phyloP scores from a whole-genome alignment of 495 filamentous ascomycete genomes.

The Trichoderma gamsii region DNA sequence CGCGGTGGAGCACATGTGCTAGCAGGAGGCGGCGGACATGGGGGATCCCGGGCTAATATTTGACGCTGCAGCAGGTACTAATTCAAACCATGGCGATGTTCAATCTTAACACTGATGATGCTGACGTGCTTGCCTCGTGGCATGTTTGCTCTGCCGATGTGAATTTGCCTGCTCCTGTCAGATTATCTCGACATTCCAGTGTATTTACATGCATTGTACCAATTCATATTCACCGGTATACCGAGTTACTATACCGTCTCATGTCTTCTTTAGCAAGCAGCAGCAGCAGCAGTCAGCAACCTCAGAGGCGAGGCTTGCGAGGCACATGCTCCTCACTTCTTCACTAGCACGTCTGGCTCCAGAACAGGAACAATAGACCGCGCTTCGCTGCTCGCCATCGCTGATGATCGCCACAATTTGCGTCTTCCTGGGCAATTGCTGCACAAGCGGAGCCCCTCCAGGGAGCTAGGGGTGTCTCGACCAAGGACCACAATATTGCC shows the following conservation, averaged over 20 bases:
- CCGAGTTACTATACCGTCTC: too few species aligned
- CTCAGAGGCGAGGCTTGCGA: too few species aligned
- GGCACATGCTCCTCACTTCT: background rate
- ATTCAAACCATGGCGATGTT: background rate
- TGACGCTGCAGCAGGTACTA: background rate
- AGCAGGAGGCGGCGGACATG: background rate
- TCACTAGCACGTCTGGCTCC: background rate
- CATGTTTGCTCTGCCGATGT: background rate
- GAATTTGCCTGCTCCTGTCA: background rate
- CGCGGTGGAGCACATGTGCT: background rate
- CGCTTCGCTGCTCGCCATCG: background rate
- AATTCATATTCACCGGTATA: too few species aligned
- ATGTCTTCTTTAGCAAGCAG: too few species aligned
- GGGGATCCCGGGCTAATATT: background rate
- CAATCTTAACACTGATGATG: background rate
- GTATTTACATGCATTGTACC: background rate
- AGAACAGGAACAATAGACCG: background rate
- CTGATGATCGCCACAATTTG: slow-evolving; percentile 3
- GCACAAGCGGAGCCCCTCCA: background rate
- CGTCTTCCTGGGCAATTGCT: background rate
- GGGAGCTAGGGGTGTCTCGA: background rate
- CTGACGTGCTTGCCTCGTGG: background rate
- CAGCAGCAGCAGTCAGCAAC: too few species aligned
- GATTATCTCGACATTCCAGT: too few species aligned
- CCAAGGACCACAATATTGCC: background rate